Evolutionary conservation across 108 stramenopile species (phyloP).

Genomic region (Schizochytrium sp.): DNA sequence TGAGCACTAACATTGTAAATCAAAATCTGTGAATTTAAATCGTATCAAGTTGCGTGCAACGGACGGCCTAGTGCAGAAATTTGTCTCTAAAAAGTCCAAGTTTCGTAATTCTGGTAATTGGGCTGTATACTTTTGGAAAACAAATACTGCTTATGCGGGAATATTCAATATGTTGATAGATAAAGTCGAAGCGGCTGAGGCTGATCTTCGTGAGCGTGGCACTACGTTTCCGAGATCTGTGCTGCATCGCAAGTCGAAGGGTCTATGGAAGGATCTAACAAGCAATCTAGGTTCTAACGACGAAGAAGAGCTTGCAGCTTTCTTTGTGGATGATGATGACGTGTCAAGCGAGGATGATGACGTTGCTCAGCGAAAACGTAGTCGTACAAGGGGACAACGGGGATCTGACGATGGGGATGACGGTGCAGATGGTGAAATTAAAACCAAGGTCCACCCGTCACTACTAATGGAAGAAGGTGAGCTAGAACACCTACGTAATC

Average conservation of each 20-base stretch:
- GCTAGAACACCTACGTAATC: too few species aligned
- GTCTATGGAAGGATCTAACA: not conserved
- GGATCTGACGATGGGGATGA: not conserved
- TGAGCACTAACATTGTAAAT: not conserved
- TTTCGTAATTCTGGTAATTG: not conserved
- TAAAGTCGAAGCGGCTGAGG: not conserved
- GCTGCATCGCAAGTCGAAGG: not conserved
- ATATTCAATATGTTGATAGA: constrained; percentile 19
- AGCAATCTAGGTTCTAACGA: not conserved
- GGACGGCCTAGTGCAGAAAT: constrained; percentile 20
- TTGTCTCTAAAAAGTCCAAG: not conserved
- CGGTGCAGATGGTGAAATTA: not conserved
- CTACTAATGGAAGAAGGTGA: not conserved
- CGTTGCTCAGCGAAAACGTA: not conserved
- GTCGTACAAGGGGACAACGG: not conserved
- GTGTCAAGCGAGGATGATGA: not conserved
- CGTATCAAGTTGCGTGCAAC: not conserved
- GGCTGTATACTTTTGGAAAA: not conserved
- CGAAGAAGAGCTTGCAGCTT: not conserved
- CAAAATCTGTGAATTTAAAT: not conserved
- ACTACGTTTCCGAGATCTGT: not conserved
- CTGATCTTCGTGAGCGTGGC: not conserved
- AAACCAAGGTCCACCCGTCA: not conserved
- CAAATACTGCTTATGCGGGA: constrained; percentile 13
- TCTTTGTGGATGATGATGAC: not conserved